Base-by-base conservation (phyloP, 192 early-diverging fungal species). In the Coemansia sp. region DNA sequence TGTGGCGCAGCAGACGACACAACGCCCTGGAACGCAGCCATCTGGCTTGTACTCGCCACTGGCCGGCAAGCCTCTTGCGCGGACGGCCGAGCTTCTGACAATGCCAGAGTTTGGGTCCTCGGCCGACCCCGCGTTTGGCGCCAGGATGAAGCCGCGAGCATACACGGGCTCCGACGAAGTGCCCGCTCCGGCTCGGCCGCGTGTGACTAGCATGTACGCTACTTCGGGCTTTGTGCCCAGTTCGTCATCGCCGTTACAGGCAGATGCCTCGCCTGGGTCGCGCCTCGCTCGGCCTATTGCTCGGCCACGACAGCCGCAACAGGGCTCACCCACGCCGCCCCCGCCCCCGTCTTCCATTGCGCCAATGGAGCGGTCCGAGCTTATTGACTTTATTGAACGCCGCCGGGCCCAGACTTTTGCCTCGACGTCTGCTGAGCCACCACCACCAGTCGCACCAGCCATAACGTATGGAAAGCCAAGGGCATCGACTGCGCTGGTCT, bases 351-450 rank as follows among this genome's bases (percentile, higher is more conserved):
- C 75, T 5, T 10, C 39, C 13, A 16, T 29, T 39, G 20, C 58
- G n/a, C 31, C 33, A 44, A 55, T 22, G 40, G 70, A 64, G 41
- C 46, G 62, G 36, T 84, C 81, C 24, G 73, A 84, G 44, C 70
- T 84, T 9, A 84, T 84, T 36, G 81, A 84, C 34, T 84, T 84
- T 53, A 84, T 84, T 16, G 81, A 84, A 39, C 73, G 71, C 11
- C 73, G 78, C 27, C 69, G 81, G 13, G 71, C 71, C 6, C 58
- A 65, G 29, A 71, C 70, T 4, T 38, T 65, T 8, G 53, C 63
- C 36, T 16, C 57, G 13, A 60, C 57, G 31, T 16, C 57, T 16
- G 57, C 57, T 8, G 57, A 52, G 15, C 31, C 63, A 49, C 40
- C 61, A 15, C 57, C 58, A 5, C 38, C 67, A 10, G 58, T 58